Evolutionary conservation across 73 alveolate species (phyloP).

Genomic region (Diophrys sp.): DNA sequence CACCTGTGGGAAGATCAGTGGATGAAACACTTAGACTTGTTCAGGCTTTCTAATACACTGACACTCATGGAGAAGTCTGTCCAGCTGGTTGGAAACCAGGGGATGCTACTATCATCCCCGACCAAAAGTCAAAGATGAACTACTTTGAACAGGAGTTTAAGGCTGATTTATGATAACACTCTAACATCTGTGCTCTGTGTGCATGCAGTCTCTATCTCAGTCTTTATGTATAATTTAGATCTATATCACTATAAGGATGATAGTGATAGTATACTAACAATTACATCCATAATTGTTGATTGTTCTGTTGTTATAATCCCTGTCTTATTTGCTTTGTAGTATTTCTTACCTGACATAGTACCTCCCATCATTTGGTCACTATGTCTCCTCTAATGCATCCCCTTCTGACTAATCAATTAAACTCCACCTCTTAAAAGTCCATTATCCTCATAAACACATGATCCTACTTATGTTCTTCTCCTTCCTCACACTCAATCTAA

Average conservation of each 20-base stretch:
- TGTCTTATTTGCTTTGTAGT: no score
- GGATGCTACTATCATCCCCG: conserved; percentile 23
- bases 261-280: no score
- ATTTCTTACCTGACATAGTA: no score
- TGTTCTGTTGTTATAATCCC: no score
- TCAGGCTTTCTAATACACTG: conserved; percentile 91
- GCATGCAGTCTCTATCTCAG: background rate
- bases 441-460: background rate
- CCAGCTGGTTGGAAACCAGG: conserved; percentile 78
- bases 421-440: background rate
- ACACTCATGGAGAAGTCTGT: conserved; percentile 89
- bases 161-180: conserved; percentile 13
- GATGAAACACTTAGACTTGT: conserved; percentile 92
- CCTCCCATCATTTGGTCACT: no score
- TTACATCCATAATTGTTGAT: no score
- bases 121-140: conserved; percentile 10
- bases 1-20: conserved; percentile 93
- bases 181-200: background rate
- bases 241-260: no score
- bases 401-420: background rate
- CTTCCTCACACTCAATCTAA: background rate
- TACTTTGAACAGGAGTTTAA: conserved; percentile 16
- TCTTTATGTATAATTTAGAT: no score
- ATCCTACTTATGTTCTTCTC: background rate
- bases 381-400: background rate